A percentile compares a stretch with the other conserved stretches of the same genome.
phyloP scores from a whole-genome alignment of 495 filamentous ascomycete species.

The Tuber melanosporum region DNA sequence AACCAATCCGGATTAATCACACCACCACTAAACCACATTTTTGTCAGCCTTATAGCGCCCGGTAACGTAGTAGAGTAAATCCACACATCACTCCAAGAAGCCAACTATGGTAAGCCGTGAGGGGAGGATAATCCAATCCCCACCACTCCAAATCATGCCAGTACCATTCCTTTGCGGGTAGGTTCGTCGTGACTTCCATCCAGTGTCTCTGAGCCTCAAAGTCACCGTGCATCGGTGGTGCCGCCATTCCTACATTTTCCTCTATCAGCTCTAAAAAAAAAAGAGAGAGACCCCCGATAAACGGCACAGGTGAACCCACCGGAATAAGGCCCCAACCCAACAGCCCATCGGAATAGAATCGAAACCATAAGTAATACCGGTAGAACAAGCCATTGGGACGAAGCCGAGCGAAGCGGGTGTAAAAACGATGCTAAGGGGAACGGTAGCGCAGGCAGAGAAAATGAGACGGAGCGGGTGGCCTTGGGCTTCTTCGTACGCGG shows the following conservation, averaged over 20 bases:
- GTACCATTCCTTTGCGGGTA: constrained; percentile 93
- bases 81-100: constrained; percentile 71
- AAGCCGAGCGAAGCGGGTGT: constrained; percentile 75
- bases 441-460: constrained; percentile 51
- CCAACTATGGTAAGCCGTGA: constrained; percentile 98
- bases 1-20: constrained; percentile 80
- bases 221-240: constrained; percentile 87
- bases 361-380: constrained; percentile 80
- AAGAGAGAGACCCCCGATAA: neutral
- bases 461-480: constrained; percentile 46
- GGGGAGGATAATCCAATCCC: constrained; percentile 93
- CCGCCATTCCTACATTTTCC: constrained; percentile 30
- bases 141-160: constrained; percentile 95
- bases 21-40: constrained; percentile 49
- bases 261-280: neutral
- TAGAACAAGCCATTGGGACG: constrained; percentile 88
- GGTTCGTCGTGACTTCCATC: constrained; percentile 90
- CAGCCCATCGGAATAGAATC: constrained; percentile 89
- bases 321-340: constrained; percentile 89
- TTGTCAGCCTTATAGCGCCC: constrained; percentile 15
- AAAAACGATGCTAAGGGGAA: constrained; percentile 88
- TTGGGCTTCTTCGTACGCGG: constrained; percentile 53
- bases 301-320: constrained; percentile 49
- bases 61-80: neutral
- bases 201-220: constrained; percentile 97